Conservation (phyloP, 768 basidiomycete species). For the Tylopilus sp. region DNA sequence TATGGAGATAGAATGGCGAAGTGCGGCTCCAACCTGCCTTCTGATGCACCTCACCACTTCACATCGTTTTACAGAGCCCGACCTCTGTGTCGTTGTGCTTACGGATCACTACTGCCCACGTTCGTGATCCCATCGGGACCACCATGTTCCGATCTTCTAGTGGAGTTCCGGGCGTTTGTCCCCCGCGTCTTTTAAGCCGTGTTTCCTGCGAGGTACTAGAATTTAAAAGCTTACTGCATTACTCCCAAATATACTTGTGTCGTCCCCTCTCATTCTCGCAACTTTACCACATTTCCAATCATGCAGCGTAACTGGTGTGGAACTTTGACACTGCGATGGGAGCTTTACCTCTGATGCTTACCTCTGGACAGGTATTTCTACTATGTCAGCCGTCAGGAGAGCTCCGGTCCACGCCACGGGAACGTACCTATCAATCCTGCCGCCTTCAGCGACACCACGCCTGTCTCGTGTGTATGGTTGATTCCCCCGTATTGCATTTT, state of each 20-base stretch:
- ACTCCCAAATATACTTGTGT: neutral
- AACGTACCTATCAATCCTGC: neutral
- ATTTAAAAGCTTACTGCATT: slow-evolving; percentile 8
- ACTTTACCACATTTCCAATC: neutral
- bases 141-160: neutral
- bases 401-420: neutral
- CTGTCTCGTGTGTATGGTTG: slow-evolving; percentile 7
- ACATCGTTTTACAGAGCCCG: no score
- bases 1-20: neutral
- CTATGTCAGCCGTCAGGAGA: neutral
- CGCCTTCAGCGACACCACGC: neutral
- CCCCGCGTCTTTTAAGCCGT: slow-evolving; percentile 12
- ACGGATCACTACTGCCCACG: neutral
- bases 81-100: neutral
- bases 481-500: neutral
- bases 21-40: no score
- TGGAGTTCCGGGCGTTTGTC: neutral
- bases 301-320: slow-evolving; percentile 16
- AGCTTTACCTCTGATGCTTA: neutral
- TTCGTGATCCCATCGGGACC: neutral
- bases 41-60: no score
- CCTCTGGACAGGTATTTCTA: slow-evolving; percentile 1
- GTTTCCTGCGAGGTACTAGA: neutral
- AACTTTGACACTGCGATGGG: neutral
- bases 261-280: neutral